These are phyloP conservation scores for Phytomonas francai DNA, from an alignment of 208 protist species.

Conservation along the genomic window DNA sequence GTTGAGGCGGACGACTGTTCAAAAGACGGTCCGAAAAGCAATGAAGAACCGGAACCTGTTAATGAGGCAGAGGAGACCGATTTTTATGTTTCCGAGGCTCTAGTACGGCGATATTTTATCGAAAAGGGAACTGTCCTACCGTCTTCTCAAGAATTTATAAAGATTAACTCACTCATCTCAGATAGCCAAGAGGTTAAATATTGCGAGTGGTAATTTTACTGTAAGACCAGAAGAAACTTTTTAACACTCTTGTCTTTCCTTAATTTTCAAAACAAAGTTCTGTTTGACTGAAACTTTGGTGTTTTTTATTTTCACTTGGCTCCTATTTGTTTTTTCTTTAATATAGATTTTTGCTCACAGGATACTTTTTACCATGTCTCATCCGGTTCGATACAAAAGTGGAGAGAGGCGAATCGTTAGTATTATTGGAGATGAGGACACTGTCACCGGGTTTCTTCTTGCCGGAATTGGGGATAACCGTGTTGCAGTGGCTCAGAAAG, in stretches of 20 bases:
- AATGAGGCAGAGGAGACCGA: neutral
- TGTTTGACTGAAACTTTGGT: neutral
- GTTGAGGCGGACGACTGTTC: neutral
- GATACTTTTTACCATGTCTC: slow-evolving; percentile 14
- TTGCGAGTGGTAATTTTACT: neutral
- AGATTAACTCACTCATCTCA: neutral
- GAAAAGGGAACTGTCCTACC: neutral
- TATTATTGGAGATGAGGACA: slow-evolving; percentile 94
- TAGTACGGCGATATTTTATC: neutral
- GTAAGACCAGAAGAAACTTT: neutral
- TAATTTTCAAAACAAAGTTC: neutral
- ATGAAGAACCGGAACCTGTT: neutral
- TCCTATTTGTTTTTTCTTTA: neutral
- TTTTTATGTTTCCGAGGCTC: neutral
- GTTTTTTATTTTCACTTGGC: neutral
- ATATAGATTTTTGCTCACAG: slow-evolving; percentile 2
- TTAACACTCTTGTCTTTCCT: neutral
- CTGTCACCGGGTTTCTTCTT: slow-evolving; percentile 95
- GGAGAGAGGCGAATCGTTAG: slow-evolving; percentile 78
- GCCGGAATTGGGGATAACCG: slow-evolving; percentile 92
- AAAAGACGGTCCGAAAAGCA: neutral
- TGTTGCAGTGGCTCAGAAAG: neutral
- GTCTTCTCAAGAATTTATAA: neutral
- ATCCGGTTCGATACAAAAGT: slow-evolving; percentile 41
- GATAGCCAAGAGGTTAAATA: neutral